Evolutionary conservation across 257 asterid species (phyloP).

Genomic region (Asclepias syriaca): DNA sequence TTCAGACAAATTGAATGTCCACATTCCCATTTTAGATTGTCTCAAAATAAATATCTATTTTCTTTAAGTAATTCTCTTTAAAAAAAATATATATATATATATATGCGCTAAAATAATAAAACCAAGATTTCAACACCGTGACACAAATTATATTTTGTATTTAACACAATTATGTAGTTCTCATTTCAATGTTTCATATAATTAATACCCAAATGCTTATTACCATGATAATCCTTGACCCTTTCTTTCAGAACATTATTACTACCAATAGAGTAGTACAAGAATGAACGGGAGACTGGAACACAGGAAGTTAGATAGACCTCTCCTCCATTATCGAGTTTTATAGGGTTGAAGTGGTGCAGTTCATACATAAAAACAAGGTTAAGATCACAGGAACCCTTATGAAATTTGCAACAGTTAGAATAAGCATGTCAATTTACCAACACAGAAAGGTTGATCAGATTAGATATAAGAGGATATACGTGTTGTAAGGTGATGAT

Average conservation of each 20-base stretch:
- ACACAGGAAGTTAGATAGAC: background rate
- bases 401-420: constrained; percentile 24
- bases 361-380: background rate
- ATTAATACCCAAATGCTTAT: background rate
- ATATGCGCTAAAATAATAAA: background rate
- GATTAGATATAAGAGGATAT: constrained; percentile 62
- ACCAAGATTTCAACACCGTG: too few species aligned
- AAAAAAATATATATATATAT: background rate
- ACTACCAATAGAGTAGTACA: background rate
- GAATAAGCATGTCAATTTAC: constrained; percentile 55
- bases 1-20: background rate
- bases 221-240: background rate
- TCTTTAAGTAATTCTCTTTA: background rate
- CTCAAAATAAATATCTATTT: background rate
- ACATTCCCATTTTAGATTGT: background rate
- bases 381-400: constrained; percentile 10
- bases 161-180: background rate
- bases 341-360: background rate
- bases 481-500: constrained; percentile 50
- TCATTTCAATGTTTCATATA: background rate
- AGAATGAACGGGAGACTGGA: background rate
- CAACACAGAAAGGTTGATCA: constrained; percentile 54
- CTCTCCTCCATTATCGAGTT: background rate
- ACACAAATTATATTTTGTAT: constrained; percentile 3
- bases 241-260: background rate